Conservation (phyloP, 768 basidiomycete genomes). For the Saitozyma sp. region DNA sequence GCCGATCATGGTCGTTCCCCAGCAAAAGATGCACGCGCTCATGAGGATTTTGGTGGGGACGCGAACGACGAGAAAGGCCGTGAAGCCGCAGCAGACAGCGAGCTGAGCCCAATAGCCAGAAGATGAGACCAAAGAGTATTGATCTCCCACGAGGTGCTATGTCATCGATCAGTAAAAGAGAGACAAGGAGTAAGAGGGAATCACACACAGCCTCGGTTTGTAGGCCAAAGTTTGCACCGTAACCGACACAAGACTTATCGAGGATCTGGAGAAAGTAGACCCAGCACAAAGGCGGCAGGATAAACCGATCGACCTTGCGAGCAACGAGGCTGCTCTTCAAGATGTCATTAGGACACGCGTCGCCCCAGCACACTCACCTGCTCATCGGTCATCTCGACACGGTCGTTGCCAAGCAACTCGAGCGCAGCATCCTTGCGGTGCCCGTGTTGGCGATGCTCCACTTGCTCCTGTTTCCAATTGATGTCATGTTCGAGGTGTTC, state of each 20-base stretch:
- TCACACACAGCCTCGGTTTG: neutral
- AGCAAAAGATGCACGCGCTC: conserved; percentile 22
- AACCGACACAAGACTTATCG: conserved; percentile 29
- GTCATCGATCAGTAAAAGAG: neutral
- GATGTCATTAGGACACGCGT: too few species aligned
- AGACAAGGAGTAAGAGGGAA: neutral
- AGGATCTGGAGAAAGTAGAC: conserved; percentile 52
- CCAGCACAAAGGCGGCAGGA: conserved; percentile 2
- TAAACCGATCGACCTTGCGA: too few species aligned
- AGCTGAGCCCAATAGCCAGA: conserved; percentile 15
- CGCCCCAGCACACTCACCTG: too few species aligned
- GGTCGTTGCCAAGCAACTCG: too few species aligned
- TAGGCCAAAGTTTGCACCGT: conserved; percentile 11
- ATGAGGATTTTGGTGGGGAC: conserved; percentile 38
- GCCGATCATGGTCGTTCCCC: conserved; percentile 24
- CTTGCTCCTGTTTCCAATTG: too few species aligned
- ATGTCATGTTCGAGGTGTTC: too few species aligned
- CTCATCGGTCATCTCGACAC: neutral
- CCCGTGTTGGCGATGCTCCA: too few species aligned
- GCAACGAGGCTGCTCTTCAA: too few species aligned
- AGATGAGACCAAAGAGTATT: conserved; percentile 13
- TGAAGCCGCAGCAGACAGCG: conserved; percentile 29
- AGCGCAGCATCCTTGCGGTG: too few species aligned
- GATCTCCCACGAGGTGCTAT: neutral
- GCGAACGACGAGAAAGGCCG: conserved; percentile 41